A percentile compares a stretch with the other conserved stretches of the same genome.
Evolutionary conservation across 1,139 yeast species (phyloP).

Genomic region (Williopsis jadinii): DNA sequence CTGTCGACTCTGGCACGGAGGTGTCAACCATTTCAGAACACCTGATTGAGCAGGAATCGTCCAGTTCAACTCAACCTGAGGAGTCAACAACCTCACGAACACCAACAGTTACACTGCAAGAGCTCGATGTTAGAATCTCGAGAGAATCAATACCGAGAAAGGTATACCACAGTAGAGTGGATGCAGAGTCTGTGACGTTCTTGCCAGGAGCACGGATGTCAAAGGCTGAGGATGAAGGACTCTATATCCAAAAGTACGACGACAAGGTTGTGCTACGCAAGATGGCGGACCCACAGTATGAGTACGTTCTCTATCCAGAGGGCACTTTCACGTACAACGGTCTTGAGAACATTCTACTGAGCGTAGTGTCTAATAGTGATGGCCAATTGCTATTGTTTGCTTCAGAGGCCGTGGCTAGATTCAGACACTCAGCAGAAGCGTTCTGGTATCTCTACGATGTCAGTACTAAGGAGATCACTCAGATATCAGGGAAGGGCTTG

Average conservation of each 20-base stretch:
- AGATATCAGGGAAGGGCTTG: slow-evolving; percentile 29
- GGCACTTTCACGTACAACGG: slow-evolving; percentile 21
- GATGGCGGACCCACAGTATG: slow-evolving; percentile 23
- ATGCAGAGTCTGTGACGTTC: slow-evolving; percentile 1
- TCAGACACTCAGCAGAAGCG: slow-evolving; percentile 73
- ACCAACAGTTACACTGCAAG: slow-evolving; percentile 5
- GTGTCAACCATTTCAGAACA: background rate
- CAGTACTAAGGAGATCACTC: slow-evolving; percentile 29
- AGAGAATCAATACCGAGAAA: slow-evolving; percentile 11
- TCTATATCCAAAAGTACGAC: slow-evolving; percentile 18
- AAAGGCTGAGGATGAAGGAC: slow-evolving; percentile 29
- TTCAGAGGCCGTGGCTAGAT: slow-evolving; percentile 37
- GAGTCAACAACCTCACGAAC: slow-evolving; percentile 1
- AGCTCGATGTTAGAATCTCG: slow-evolving; percentile 6
- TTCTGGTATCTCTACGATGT: slow-evolving; percentile 58
- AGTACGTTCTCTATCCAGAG: slow-evolving; percentile 14
- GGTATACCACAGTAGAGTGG: background rate
- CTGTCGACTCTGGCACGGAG: background rate
- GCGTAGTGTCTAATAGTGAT: slow-evolving; percentile 22
- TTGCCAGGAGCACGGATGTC: slow-evolving; percentile 1
- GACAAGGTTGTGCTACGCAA: slow-evolving; percentile 13
- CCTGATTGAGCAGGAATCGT: too few relatives aligned
- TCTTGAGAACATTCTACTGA: slow-evolving; percentile 15
- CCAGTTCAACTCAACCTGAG: background rate
- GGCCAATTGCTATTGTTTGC: slow-evolving; percentile 25